Base-by-base conservation (phyloP, 768 basidiomycete genomes). In the Russula emetica region DNA sequence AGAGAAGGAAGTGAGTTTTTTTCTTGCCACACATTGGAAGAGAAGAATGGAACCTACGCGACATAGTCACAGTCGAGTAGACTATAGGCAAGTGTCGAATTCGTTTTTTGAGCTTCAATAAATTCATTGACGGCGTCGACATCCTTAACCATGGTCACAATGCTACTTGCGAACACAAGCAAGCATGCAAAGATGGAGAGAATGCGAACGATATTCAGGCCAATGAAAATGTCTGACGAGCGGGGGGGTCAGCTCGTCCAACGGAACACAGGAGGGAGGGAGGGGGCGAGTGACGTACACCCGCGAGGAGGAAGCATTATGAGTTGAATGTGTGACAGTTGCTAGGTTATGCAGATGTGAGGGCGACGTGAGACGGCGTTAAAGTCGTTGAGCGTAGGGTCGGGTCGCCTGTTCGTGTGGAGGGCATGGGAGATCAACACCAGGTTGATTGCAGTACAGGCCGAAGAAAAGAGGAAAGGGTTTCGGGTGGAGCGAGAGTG, bases 1-100 rank as follows among this genome's bases (percentile, higher is more conserved):
- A 77, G 34, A 14, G 83, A 64, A 60, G 66, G 49, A 8, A 24
- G 2, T 55, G 11, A 55, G 40, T 44, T 1, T n/a, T n/a, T n/a
- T 18, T 20, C 20, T 51, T 9, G 5, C 1, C 8, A n/a, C 49
- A 6, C 36, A 14, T 8, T n/a, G 13, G 34, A 30, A 42, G 13
- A 34, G 40, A 38, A 45, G 40, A 28, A 24, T 45, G 47, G 47
- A 36, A 34, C 59, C 28, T 57, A 65, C 64, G 22, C 36, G 34
- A 67, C 45, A 32, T 67, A 66, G 61, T 66, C 62, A 30, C 62
- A 66, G 36, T 66, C 55, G n/a, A 64, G 42, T n/a, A 65, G 38
- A 38, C 2, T 56, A 1, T 22, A 20, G 9, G 66, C 53, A 13
- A 38, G 10, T 6, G 63, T 68, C 56, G 59, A 22, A 44, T 68